Evolutionary conservation across 1,139 yeast species (phyloP).

Genomic region (Kodamaea suecica): DNA sequence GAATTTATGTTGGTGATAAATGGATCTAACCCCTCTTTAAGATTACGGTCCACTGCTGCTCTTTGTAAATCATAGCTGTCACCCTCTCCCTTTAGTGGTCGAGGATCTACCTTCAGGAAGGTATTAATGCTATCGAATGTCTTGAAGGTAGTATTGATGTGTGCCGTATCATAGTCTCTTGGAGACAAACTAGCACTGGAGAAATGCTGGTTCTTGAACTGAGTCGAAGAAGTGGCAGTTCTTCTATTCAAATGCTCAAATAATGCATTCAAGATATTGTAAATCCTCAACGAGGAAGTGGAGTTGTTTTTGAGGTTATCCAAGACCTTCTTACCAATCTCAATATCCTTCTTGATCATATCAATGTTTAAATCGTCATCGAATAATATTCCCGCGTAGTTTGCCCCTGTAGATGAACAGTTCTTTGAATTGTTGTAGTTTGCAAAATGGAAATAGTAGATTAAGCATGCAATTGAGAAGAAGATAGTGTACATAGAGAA

Average conservation of each 20-base stretch:
- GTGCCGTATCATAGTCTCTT: conserved; percentile 7
- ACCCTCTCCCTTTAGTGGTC: neutral
- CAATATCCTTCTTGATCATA: conserved; percentile 74
- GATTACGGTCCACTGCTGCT: neutral
- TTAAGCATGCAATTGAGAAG: conserved; percentile 83
- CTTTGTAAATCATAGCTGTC: conserved; percentile 2
- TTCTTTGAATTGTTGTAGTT: conserved; percentile 28
- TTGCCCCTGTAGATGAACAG: conserved; percentile 28
- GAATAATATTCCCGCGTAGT: conserved; percentile 46
- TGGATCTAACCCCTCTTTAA: conserved; percentile 5
- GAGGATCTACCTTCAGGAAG: conserved; percentile 11
- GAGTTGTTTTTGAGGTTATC: conserved; percentile 70
- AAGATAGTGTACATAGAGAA: conserved; percentile 89
- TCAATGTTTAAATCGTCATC: conserved; percentile 64
- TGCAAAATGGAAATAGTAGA: conserved; percentile 78
- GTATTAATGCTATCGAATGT: conserved; percentile 38
- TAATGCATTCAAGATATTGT: conserved; percentile 70
- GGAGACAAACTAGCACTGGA: conserved; percentile 6
- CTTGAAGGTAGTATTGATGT: conserved; percentile 29
- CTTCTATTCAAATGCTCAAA: conserved; percentile 77
- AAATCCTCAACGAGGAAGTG: conserved; percentile 76
- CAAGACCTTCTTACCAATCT: conserved; percentile 72
- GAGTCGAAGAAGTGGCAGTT: conserved; percentile 46
- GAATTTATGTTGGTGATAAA: conserved; percentile 6
- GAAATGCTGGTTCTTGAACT: conserved; percentile 8